Evolutionary conservation across 331 rosid species (phyloP).

Genomic region (Pyrus hybrid): DNA sequence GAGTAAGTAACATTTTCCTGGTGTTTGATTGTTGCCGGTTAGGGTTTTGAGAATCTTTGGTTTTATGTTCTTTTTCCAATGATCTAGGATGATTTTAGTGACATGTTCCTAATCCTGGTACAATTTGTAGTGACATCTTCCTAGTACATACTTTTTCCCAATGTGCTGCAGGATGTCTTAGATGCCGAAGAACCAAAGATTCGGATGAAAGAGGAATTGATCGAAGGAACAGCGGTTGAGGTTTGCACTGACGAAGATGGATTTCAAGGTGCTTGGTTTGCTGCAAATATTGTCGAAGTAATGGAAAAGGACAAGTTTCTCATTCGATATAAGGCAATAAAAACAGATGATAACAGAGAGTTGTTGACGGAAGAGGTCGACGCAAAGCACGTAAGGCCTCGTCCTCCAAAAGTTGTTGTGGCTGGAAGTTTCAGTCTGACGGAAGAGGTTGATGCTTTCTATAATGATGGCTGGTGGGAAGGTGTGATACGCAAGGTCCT

Average conservation of each 20-base stretch:
- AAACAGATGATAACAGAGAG: constrained; percentile 11
- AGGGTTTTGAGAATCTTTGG: not conserved
- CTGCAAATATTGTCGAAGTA: constrained; percentile 15
- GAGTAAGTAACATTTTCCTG: not conserved
- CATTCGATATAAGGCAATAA: constrained; percentile 14
- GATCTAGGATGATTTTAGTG: not conserved
- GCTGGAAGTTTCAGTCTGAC: constrained; percentile 3
- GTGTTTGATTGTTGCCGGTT: not conserved
- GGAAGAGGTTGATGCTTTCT: constrained; percentile 25
- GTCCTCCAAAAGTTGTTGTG: constrained; percentile 14
- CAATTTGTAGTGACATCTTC: no score
- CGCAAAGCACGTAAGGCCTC: constrained; percentile 20
- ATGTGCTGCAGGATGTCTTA: constrained; percentile 1
- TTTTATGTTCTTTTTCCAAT: not conserved
- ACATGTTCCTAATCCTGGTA: no score
- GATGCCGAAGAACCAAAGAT: not conserved
- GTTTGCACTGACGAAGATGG: constrained; percentile 30
- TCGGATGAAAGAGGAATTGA: not conserved
- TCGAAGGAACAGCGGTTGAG: constrained; percentile 27
- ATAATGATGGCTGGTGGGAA: constrained; percentile 41
- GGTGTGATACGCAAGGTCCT: constrained; percentile 27
- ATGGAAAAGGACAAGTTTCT: constrained; percentile 14
- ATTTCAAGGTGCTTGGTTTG: constrained; percentile 40
- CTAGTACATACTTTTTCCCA: no score
- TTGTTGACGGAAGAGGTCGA: constrained; percentile 25